These are phyloP conservation scores for Cercospora citrullina DNA, from an alignment of 2,329 filamentous ascomycete species.

Conservation along the genomic window DNA sequence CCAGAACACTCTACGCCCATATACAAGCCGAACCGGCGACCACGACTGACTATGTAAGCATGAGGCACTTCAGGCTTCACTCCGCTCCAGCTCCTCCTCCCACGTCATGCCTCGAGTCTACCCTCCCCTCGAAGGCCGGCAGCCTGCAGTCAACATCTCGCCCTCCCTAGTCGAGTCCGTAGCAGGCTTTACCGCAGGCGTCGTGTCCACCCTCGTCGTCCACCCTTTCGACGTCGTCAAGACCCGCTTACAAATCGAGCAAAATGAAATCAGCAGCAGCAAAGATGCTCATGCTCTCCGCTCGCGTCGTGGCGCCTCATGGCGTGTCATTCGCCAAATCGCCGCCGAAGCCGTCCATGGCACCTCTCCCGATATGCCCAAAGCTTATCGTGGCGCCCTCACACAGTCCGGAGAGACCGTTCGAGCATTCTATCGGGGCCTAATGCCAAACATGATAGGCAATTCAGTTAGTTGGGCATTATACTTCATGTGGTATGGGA, in stretches of 20 bases:
- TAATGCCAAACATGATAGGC: constrained; percentile 86
- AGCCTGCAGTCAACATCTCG: constrained; percentile 59
- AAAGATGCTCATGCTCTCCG: not conserved
- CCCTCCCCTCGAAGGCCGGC: constrained; percentile 48
- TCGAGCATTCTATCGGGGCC: constrained; percentile 77
- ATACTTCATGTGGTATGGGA: constrained; percentile 78
- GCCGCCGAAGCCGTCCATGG: constrained; percentile 31
- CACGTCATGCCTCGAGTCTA: constrained; percentile 51
- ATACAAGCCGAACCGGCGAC: not conserved
- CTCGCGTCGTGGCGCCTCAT: constrained; percentile 31
- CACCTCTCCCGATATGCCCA: constrained; percentile 12
- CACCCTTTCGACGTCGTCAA: constrained; percentile 96
- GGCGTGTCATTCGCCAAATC: constrained; percentile 34
- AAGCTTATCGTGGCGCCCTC: not conserved
- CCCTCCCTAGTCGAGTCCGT: constrained; percentile 81
- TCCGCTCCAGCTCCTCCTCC: constrained; percentile 2
- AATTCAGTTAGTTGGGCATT: constrained; percentile 88
- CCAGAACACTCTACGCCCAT: not conserved
- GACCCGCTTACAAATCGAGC: constrained; percentile 74
- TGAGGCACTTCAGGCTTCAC: constrained; percentile 4
- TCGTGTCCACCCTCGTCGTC: constrained; percentile 79
- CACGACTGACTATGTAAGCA: constrained; percentile 8
- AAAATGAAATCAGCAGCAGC: constrained; percentile 18
- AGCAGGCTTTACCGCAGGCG: constrained; percentile 85
- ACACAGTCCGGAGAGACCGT: constrained; percentile 25